Base-by-base conservation (phyloP, 108 stramenopile genomes). In the Pseudonitzschia multiseries region DNA sequence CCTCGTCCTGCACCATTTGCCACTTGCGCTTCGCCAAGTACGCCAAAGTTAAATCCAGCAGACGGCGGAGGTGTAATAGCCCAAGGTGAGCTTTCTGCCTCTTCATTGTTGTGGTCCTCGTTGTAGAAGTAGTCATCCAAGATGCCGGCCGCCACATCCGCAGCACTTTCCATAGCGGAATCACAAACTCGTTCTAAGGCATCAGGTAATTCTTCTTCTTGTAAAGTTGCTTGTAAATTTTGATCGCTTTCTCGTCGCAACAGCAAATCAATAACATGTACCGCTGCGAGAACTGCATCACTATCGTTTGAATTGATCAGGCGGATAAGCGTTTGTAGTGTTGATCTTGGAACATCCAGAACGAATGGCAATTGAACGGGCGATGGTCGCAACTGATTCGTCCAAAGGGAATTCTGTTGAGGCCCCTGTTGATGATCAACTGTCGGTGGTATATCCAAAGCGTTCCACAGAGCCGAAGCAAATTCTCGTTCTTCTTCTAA, bases 71-170 rank as follows among this genome's bases (percentile, higher is more conserved):
- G 44, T 51, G 18, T 43, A 27, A 20, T 5, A 57, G 48, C 40
- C 68, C 67, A 68, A 60, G 57, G 8, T 29, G 73, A 31, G 42
- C 65, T 57, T 32, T 60, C 44, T 18, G 21, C 8, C n/a, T 46
- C 57, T 29, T 62, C 72, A 27, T 69, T 62, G 21, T 32, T 56
- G 15, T 69, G n/a, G 29, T 70, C 28, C 8, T 72, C 60, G 20
- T 60, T 31, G 43, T 64, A 46, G 54, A 73, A 79, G 41, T 57
- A 73, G 40, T 73, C 40, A 57, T 79, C 79, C 29, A 79, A 57
- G 9, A 73, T 26, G 3, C 74, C 48, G 26, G 79, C 72, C 20
- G 79, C 79, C 8, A 74, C 48, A 43, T 74, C 66, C 12, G 73
- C 42, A 1, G 67, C 71, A 14, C 68, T 57, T 29, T 71, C 63